Base-by-base conservation (phyloP, 2,329 filamentous ascomycete genomes). In the Colletotrichum shisoi region DNA sequence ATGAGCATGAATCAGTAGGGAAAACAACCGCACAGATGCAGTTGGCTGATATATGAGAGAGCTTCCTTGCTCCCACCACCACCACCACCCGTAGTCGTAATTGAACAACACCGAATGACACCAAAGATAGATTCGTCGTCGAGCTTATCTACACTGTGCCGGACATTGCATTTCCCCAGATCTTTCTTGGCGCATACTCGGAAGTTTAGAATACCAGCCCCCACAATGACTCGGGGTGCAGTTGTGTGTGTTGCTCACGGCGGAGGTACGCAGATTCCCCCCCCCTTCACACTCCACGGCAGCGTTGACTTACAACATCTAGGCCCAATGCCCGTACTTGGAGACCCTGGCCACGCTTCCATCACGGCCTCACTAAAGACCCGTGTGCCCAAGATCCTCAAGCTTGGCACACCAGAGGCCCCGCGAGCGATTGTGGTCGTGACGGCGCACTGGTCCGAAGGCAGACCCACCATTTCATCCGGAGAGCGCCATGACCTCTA, bases 291-390 rank as follows among this genome's bases (percentile, higher is more conserved):
- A 21, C 34, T 1, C 11, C 17, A 24, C 17, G 31, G 21, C 42
- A 24, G 8, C 24, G 11, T 45, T 8, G 27, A 61, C 46, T 53
- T 52, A 44, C 37, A 52, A 6, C 44, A 40, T 0, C 0, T 49
- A 81, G 82, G 87, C 1, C 87, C 87, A 2, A 79, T 89, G 80
- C 87, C 87, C 4, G 63, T 88, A 19, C 78, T 89, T 6, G 81
- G 81, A 67, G 86, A 89, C 72, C 84, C 85, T 0, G 72, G 69
- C 7, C 85, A 88, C 72, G 78, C 78, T 19, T 73, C 76, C 45
- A 83, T 88, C 70, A 80, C 81, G 42, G 75, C 79, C 56, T 87
- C 85, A 0, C 79, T 89, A 67, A 79, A 80, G 63, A 82, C 79
- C 4, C 79, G 81, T 11, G 82, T 88, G 7, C 86, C 87, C 57